phyloP scores from a whole-genome alignment of 2,329 filamentous ascomycete species.

The Elsinoe necatrix region DNA sequence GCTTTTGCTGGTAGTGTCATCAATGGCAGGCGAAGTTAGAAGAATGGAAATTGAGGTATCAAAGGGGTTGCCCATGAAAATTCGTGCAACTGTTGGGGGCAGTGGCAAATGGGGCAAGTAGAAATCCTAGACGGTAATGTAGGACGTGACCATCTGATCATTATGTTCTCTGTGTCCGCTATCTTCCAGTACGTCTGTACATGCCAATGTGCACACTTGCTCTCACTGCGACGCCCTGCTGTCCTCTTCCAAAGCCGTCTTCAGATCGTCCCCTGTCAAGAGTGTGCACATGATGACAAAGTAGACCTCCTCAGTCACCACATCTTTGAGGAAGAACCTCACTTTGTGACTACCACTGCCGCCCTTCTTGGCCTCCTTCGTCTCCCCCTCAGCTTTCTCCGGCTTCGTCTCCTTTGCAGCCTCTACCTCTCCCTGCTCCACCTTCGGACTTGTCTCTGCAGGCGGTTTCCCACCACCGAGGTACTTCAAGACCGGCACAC shows the following conservation, averaged over 20 bases:
- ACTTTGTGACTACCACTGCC: slow-evolving; percentile 30
- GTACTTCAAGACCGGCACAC: slow-evolving; percentile 38
- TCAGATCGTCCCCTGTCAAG: slow-evolving; percentile 37
- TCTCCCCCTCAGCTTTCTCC: neutral
- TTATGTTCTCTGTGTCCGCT: too few relatives aligned
- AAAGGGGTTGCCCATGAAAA: too few relatives aligned
- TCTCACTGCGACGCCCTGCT: neutral
- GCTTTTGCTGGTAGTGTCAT: too few relatives aligned
- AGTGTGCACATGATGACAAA: slow-evolving; percentile 41
- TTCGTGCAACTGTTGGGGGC: too few relatives aligned
- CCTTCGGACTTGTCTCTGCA: neutral
- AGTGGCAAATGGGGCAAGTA: too few relatives aligned
- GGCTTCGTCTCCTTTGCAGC: neutral
- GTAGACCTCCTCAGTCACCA: slow-evolving; percentile 33
- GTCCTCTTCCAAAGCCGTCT: slow-evolving; percentile 28
- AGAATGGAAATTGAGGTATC: too few relatives aligned
- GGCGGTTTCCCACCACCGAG: slow-evolving; percentile 37
- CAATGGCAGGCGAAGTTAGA: too few relatives aligned
- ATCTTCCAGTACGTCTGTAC: too few relatives aligned
- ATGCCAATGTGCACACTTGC: too few relatives aligned
- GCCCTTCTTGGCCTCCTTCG: neutral
- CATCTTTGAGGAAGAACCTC: slow-evolving; percentile 39
- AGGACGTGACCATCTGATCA: too few relatives aligned
- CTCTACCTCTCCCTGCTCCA: neutral
- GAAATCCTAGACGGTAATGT: too few relatives aligned